A percentile compares a stretch with the other conserved stretches of the same genome.
phyloP scores from a whole-genome alignment of 176 grass and related monocot species.

The Hyparrhenia diplandra region DNA sequence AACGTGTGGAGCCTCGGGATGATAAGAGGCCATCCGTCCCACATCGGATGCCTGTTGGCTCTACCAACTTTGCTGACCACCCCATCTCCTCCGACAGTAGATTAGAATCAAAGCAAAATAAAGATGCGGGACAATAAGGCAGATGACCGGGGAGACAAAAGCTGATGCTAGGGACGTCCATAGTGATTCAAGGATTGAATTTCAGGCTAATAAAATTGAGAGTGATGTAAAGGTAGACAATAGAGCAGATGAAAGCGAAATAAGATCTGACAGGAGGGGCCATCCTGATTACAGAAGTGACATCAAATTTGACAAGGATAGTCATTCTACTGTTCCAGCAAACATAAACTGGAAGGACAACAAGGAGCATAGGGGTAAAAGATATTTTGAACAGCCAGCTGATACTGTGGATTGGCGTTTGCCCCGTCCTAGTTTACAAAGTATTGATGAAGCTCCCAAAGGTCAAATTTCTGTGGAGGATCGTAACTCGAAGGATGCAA shows the following conservation, averaged over 20 bases:
- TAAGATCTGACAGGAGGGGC: slow-evolving; percentile 40
- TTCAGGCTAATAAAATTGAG: slow-evolving; percentile 54
- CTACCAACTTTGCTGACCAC: slow-evolving; percentile 39
- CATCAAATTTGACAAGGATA: slow-evolving; percentile 57
- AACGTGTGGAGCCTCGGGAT: slow-evolving; percentile 67
- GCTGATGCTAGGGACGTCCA: slow-evolving; percentile 38
- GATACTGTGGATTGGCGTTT: slow-evolving; percentile 54
- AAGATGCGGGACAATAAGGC: slow-evolving; percentile 54
- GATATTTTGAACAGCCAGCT: slow-evolving; percentile 32
- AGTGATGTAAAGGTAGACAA: slow-evolving; percentile 47
- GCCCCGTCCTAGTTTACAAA: slow-evolving; percentile 38
- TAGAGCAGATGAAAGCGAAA: slow-evolving; percentile 52
- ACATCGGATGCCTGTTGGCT: slow-evolving; percentile 40
- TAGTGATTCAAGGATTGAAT: slow-evolving; percentile 34
- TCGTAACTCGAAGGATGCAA: slow-evolving; percentile 36
- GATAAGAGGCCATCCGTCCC: slow-evolving; percentile 63
- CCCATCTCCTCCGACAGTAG: slow-evolving; percentile 44
- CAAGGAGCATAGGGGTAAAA: slow-evolving; percentile 63
- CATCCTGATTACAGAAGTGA: slow-evolving; percentile 53
- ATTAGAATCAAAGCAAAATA: slow-evolving; percentile 54
- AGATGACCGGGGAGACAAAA: slow-evolving; percentile 48
- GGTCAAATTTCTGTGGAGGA: slow-evolving; percentile 30
- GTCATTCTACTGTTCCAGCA: slow-evolving; percentile 37
- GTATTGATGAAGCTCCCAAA: slow-evolving; percentile 49
- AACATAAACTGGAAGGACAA: slow-evolving; percentile 55